phyloP scores from a whole-genome alignment of 352 stramenopile genomes.

The Aphanomyces euteiches region DNA sequence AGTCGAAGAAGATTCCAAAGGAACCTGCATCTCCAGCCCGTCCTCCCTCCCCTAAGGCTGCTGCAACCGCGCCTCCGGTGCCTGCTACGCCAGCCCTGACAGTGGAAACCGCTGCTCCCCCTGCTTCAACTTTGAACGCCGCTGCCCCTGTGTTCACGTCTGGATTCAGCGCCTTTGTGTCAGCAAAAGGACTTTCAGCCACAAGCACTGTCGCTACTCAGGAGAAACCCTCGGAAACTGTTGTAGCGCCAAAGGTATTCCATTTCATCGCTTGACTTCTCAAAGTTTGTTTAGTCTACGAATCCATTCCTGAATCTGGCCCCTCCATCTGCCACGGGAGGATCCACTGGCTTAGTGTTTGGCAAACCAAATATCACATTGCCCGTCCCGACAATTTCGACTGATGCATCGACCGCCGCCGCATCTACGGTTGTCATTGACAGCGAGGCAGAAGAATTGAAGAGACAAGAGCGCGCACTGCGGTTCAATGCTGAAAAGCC shows the following conservation, averaged over 20 bases:
- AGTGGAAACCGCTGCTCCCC: slow-evolving; percentile 34
- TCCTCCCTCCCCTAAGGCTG: no score
- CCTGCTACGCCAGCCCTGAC: slow-evolving; percentile 27
- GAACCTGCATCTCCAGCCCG: not conserved
- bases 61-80: slow-evolving; percentile 6
- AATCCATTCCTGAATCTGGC: slow-evolving; percentile 41
- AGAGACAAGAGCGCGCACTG: slow-evolving; percentile 5
- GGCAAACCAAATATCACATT: slow-evolving; percentile 71
- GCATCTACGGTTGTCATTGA: not conserved
- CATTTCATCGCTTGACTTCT: slow-evolving; percentile 6
- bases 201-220: not conserved
- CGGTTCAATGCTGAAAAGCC: slow-evolving; percentile 21
- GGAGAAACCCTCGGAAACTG: not conserved
- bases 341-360: slow-evolving; percentile 62
- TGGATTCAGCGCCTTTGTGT: slow-evolving; percentile 37
- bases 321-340: slow-evolving; percentile 41
- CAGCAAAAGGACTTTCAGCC: slow-evolving; percentile 13
- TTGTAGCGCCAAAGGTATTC: slow-evolving; percentile 19
- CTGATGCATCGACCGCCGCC: slow-evolving; percentile 16
- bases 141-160: slow-evolving; percentile 22
- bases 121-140: slow-evolving; percentile 14
- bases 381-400: slow-evolving; percentile 55
- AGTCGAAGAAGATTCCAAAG: slow-evolving; percentile 29
- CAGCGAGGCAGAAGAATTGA: slow-evolving; percentile 12
- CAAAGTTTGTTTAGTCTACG: slow-evolving; percentile 10